Evolutionary conservation across 495 filamentous ascomycete species (phyloP), one percentile per base, ranked within the genome.

Genomic region (Cercophora scortea): DNA sequence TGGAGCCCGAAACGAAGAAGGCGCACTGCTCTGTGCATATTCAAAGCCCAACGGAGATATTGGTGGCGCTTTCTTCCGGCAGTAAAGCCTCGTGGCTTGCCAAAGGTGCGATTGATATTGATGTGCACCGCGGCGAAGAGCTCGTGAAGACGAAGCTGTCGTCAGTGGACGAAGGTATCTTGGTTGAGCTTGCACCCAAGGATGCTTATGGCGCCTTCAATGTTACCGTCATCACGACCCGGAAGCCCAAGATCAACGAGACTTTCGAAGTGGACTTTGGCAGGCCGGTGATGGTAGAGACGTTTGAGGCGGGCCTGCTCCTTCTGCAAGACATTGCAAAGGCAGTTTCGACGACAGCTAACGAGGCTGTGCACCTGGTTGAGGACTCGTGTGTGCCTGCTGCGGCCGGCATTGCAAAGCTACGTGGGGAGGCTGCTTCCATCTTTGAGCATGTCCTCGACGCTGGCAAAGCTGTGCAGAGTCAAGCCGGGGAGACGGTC

Each of bases 201-300:
- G 69, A 75, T 19, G 72, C 71, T 13, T 52, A 75, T 25, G 73
- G 70, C 33, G 55, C 66, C 25, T 43, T 78, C 17, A 70, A 68
- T 43, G 64, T 78, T 16, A 65, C 69, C 1, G 71, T 78, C 38
- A 64, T 68, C 42, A 75, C 71, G 3, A 71, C 60, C 16, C 64
- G 65, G 46, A 68, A 61, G 38, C 73, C 74, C 16, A 72, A 64
- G 55, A 64, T 75, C 46, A 72, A 75, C 50, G 70, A 76, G 60
- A 72, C 71, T 0, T 73, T 71, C 46, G 61, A 64, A 19, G 55
- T 76, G 7, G 61, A 75, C 50, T 72, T 77, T 47, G 73, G 72
- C 33, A 70, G 55, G 51, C 58, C 65, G 19, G 54, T 56, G 12
- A 56, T 72, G 6, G 63, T 52, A 32, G 61, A 72, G 45, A 61